phyloP scores from a whole-genome alignment of 2,329 filamentous ascomycete species.

The Parafenestella ontariensis region DNA sequence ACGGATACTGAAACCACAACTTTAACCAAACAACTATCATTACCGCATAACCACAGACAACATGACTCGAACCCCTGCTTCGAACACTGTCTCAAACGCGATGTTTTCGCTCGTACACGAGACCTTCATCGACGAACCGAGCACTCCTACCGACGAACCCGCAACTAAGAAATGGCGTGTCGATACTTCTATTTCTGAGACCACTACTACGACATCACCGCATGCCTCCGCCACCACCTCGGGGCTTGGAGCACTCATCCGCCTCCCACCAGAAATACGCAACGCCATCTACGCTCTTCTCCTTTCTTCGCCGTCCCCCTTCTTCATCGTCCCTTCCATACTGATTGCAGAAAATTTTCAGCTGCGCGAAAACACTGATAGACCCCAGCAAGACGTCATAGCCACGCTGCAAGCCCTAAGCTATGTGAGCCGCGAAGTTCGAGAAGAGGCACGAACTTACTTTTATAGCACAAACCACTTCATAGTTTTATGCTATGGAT shows the following conservation, averaged over 20 bases:
- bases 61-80: too few relatives aligned
- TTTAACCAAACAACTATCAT: too few relatives aligned
- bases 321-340: not conserved
- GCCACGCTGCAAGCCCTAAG: not conserved
- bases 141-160: too few relatives aligned
- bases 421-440: not conserved
- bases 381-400: not conserved
- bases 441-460: constrained; percentile 3
- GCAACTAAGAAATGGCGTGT: too few relatives aligned
- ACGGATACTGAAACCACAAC: too few relatives aligned
- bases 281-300: not conserved
- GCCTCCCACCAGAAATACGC: not conserved
- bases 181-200: too few relatives aligned
- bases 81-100: too few relatives aligned
- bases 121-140: too few relatives aligned
- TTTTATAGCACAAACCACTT: constrained; percentile 5
- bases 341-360: not conserved
- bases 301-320: not conserved
- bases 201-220: not conserved
- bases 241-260: not conserved
- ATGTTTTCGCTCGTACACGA: too few relatives aligned
- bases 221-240: not conserved
- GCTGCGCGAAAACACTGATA: not conserved
- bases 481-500: not conserved
- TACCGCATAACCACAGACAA: too few relatives aligned